These are phyloP conservation scores for Ensete glaucum DNA, from an alignment of 176 grass and related monocot genomes.

Conservation along the genomic window DNA sequence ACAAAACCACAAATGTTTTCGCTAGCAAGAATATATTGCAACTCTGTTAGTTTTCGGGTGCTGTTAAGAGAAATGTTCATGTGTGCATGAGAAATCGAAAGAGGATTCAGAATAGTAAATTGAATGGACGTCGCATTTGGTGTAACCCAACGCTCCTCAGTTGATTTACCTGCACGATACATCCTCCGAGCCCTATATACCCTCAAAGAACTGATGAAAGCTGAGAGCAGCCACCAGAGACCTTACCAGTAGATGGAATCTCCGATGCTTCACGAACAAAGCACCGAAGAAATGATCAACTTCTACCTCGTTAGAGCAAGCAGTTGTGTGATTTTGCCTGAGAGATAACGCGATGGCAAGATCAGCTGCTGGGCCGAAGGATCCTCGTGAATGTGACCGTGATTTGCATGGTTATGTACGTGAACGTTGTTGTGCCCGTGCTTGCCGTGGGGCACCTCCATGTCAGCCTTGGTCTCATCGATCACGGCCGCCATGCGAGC, in stretches of 20 bases:
- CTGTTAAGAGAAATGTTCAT: no score
- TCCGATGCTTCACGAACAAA: background rate
- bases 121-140: no score
- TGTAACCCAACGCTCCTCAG: no score
- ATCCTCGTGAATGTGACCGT: background rate
- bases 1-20: no score
- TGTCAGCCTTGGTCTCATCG: background rate
- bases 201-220: conserved; percentile 16
- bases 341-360: background rate
- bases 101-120: no score
- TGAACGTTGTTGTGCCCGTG: background rate
- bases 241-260: background rate
- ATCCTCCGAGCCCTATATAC: conserved; percentile 8
- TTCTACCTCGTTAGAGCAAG: no score
- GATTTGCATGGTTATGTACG: background rate
- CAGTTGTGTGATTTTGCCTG: background rate
- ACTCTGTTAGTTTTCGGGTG: no score
- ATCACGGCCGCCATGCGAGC: background rate
- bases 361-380: background rate
- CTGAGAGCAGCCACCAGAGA: background rate
- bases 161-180: background rate
- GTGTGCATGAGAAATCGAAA: no score
- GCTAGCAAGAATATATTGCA: no score
- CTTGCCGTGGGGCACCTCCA: background rate
- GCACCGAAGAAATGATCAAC: no score